Evolutionary conservation across 495 filamentous ascomycete species (phyloP).

Genomic region (Apiosordaria backusii): DNA sequence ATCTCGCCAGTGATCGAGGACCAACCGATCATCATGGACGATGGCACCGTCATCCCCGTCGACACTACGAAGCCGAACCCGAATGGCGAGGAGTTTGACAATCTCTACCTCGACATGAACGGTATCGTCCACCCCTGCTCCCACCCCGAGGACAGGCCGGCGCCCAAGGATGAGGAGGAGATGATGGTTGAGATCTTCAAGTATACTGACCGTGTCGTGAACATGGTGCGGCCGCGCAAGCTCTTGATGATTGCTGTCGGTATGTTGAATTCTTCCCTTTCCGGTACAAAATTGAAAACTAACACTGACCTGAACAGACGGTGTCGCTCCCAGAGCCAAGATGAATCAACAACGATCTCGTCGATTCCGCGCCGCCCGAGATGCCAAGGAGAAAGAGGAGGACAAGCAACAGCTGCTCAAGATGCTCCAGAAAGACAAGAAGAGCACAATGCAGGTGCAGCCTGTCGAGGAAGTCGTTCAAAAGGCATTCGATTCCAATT

Average conservation of each 20-base stretch:
- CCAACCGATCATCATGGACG: constrained; percentile 64
- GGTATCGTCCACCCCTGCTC: constrained; percentile 99
- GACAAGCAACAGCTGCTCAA: constrained; percentile 84
- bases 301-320: constrained; percentile 55
- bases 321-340: constrained; percentile 89
- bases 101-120: constrained; percentile 99
- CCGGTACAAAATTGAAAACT: constrained; percentile 22
- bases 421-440: constrained; percentile 70
- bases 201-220: constrained; percentile 96
- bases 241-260: constrained; percentile 96
- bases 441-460: constrained; percentile 56
- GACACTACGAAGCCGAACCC: constrained; percentile 84
- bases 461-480: constrained; percentile 64
- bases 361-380: constrained; percentile 87
- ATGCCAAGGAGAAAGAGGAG: constrained; percentile 89
- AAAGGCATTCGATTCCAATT: constrained; percentile 97
- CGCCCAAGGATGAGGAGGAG: constrained; percentile 90
- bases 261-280: constrained; percentile 47
- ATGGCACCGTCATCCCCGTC: constrained; percentile 77
- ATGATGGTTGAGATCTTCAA: constrained; percentile 99
- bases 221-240: constrained; percentile 95
- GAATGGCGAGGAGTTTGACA: constrained; percentile 97
- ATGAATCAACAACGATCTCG: constrained; percentile 96
- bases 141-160: constrained; percentile 88
- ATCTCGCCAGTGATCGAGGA: constrained; percentile 88